Evolutionary conservation across 1,284 basidiomycete species (phyloP).

Genomic region (Ganoderma leucocontextum): DNA sequence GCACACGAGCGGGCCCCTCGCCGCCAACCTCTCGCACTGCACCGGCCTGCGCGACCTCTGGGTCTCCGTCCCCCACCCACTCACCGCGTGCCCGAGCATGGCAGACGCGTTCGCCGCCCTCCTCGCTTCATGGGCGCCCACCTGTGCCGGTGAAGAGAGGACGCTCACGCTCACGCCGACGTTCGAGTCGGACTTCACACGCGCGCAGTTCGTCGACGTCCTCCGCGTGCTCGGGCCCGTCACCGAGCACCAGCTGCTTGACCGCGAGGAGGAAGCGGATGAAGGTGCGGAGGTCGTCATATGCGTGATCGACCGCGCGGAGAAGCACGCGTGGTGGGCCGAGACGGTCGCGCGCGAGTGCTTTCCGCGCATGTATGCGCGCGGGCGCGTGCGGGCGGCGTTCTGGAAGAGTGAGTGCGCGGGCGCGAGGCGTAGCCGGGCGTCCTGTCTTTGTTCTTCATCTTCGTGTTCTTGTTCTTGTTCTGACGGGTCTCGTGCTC

Average conservation of each 20-base stretch:
- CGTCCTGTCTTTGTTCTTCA: no score
- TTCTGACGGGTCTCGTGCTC: no score
- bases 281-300: background rate
- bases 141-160: constrained; percentile 30
- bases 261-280: no score
- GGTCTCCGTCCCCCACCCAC: background rate
- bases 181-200: background rate
- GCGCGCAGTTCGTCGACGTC: background rate
- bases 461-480: no score
- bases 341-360: background rate
- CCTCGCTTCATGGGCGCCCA: background rate
- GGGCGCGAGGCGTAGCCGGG: no score
- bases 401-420: background rate
- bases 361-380: background rate
- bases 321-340: background rate
- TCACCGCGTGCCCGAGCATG: background rate
- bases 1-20: background rate
- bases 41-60: background rate
- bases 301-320: background rate
- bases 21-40: background rate
- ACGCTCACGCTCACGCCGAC: background rate
- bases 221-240: background rate
- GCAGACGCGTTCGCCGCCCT: background rate
- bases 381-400: background rate
- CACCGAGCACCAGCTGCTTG: background rate